These are phyloP conservation scores for Dujonia santamariae DNA, from an alignment of 1,139 yeast genomes.

Conservation along the genomic window DNA sequence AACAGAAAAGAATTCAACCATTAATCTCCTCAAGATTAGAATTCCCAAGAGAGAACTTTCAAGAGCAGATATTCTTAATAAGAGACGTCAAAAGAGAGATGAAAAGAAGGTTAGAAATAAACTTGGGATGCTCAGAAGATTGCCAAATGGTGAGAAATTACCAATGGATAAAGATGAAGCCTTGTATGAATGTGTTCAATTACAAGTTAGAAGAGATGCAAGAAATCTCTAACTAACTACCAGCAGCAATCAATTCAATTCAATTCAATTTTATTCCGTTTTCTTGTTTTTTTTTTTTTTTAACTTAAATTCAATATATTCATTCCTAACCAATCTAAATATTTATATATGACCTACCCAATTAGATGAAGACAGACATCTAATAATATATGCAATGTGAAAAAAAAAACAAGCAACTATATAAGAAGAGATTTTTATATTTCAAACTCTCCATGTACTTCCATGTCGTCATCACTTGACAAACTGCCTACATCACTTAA, in stretches of 20 bases:
- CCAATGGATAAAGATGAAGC: slow-evolving; percentile 5
- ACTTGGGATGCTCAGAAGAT: slow-evolving; percentile 4
- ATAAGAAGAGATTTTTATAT: slow-evolving; percentile 7
- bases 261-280: too few relatives aligned
- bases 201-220: neutral
- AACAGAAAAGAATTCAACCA: neutral
- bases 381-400: slow-evolving; percentile 3
- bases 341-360: slow-evolving; percentile 1
- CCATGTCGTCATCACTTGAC: slow-evolving; percentile 43
- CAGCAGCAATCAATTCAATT: too few relatives aligned
- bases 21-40: slow-evolving; percentile 5
- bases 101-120: slow-evolving; percentile 5
- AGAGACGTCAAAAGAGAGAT: slow-evolving; percentile 5
- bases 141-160: slow-evolving; percentile 4
- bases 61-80: slow-evolving; percentile 4
- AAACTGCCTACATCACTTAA: slow-evolving; percentile 49
- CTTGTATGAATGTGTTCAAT: slow-evolving; percentile 4
- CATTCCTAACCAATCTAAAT: neutral
- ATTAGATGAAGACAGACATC: slow-evolving; percentile 1
- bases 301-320: neutral
- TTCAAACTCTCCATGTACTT: slow-evolving; percentile 11
- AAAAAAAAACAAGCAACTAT: neutral
- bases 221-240: neutral
- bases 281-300: neutral
- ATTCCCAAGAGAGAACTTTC: slow-evolving; percentile 3